These are phyloP conservation scores for Diatrype stigma DNA, from an alignment of 2,329 filamentous ascomycete genomes.

Conservation along the genomic window DNA sequence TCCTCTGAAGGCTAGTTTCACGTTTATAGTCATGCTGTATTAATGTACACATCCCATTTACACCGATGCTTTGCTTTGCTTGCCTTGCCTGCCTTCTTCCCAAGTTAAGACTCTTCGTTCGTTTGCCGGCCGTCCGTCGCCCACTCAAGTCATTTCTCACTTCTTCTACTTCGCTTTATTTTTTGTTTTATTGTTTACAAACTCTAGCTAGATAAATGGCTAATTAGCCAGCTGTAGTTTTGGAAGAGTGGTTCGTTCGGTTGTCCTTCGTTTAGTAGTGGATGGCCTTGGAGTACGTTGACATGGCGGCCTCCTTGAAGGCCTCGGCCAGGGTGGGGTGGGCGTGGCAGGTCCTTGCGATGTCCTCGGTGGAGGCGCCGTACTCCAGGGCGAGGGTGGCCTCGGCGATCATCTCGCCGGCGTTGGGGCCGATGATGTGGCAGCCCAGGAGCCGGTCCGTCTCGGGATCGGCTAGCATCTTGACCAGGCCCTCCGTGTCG, in stretches of 20 bases:
- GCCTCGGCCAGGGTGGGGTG: conserved; percentile 95
- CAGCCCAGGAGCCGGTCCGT: conserved; percentile 93
- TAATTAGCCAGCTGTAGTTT: too few species aligned
- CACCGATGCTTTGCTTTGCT: conserved; percentile 24
- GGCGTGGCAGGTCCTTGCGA: conserved; percentile 90
- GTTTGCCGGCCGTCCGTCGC: neutral
- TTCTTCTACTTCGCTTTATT: too few species aligned
- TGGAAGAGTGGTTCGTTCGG: too few species aligned
- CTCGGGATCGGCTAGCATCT: conserved; percentile 94
- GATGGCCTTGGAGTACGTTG: conserved; percentile 90
- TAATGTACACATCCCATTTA: conserved; percentile 29
- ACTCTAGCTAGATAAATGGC: too few species aligned
- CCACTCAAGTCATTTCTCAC: too few species aligned
- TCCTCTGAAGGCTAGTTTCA: neutral
- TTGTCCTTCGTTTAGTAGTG: too few species aligned
- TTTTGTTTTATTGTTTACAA: too few species aligned
- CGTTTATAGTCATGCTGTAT: conserved; percentile 24
- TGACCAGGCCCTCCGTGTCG: conserved; percentile 92
- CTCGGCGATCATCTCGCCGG: conserved; percentile 99
- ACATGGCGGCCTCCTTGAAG: conserved; percentile 99
- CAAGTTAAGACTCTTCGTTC: neutral
- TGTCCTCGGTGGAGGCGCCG: conserved; percentile 90
- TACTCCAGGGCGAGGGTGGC: conserved; percentile 94
- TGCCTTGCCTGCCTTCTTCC: neutral
- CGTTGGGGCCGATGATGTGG: conserved; percentile 94